Evolutionary conservation across 2,329 filamentous ascomycete genomes (phyloP), one percentile per base, ranked within the genome.

Genomic region (Thermothelomyces thermophilus): DNA sequence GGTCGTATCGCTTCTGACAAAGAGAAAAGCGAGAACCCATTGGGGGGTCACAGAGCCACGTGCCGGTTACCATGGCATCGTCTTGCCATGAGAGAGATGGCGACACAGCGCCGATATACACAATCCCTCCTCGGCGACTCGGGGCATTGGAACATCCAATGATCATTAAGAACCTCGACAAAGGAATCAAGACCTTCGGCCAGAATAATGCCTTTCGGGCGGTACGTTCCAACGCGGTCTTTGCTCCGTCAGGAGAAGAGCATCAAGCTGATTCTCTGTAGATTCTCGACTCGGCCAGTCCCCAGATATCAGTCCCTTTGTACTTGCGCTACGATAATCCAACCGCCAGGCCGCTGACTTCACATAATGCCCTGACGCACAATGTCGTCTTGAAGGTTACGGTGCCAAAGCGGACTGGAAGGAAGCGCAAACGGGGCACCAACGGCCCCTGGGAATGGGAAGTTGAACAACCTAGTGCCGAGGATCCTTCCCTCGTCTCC

Each of bases 341-440:
- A 2, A 82, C 88, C 61, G 83, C 86, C 60, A 84, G 86, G 58
- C 87, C 87, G 8, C 73, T 95, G 53, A 73, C 85, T 58, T 95
- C 91, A 7, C 83, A 84, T 36, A 86, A 84, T 62, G 79, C 84
- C 28, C 70, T 79, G 17, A 86, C 88, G 9, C 87, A 90, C 63
- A 95, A 96, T 62, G 71, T 97, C 17, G 75, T 97, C 17, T 74
- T 98, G 46, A 90, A 90, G 64, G 76, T 98, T 48, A 90, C 85
- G 0, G 81, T 97, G 1, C 91, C 93, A 0, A 93, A 84, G 66
- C 76, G 88, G 49, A 96, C 90, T 2, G 90, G 90, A 3, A 80
- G 89, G 53, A 95, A 87, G 68, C 80, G 90, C 51, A 95, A 90
- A 70, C 76, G 84, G 58, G 90, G 88, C n/a, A 82, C 81, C 5